Evolutionary conservation across 2,329 filamentous ascomycete genomes (phyloP).

Genomic region (Proliferodiscus dingleyae): DNA sequence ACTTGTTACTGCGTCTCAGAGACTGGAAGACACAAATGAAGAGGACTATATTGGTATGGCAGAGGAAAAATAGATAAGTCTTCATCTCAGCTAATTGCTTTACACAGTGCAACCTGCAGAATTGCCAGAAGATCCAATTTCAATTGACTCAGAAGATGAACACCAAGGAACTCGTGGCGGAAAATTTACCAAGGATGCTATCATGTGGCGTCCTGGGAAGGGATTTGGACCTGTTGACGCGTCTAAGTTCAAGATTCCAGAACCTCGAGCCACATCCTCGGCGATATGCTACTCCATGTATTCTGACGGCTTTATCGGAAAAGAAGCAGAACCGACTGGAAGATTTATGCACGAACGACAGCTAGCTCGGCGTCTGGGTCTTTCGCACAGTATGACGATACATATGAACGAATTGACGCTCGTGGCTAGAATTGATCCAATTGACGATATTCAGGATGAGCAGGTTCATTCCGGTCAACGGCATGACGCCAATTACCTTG

Average conservation of each 20-base stretch:
- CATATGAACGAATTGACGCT: constrained; percentile 2
- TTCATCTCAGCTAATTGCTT: neutral
- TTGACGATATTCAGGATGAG: neutral
- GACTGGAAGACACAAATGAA: constrained; percentile 1
- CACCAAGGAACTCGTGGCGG: neutral
- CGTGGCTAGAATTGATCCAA: neutral
- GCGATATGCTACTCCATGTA: constrained; percentile 3
- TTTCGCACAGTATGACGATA: neutral
- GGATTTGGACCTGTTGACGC: constrained; percentile 10
- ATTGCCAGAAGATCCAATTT: constrained; percentile 24
- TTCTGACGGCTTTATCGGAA: constrained; percentile 26
- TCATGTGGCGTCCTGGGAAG: constrained; percentile 2
- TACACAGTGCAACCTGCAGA: constrained; percentile 11
- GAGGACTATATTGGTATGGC: constrained; percentile 9
- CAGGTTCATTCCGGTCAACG: neutral
- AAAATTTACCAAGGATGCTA: neutral
- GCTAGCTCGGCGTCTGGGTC: neutral
- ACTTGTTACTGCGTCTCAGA: constrained; percentile 15
- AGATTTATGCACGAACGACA: constrained; percentile 17
- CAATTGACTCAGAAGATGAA: constrained; percentile 9
- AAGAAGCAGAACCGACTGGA: constrained; percentile 23
- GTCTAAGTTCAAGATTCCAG: constrained; percentile 19
- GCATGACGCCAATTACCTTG: neutral
- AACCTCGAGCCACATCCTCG: neutral
- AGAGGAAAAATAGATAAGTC: neutral